These are phyloP conservation scores for Crotalaria pallida DNA, from an alignment of 306 rosid species.

Conservation along the genomic window DNA sequence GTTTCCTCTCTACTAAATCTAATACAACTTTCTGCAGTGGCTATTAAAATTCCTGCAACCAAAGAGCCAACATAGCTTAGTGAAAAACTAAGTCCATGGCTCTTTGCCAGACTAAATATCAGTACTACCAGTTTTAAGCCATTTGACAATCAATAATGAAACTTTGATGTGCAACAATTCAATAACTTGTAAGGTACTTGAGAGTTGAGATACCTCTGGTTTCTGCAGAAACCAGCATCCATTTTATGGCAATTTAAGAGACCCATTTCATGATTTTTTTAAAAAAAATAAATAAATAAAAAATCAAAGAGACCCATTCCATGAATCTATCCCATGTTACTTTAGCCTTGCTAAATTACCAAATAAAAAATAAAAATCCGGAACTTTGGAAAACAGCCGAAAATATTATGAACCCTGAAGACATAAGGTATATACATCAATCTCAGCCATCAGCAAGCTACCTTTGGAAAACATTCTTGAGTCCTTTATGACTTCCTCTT, in stretches of 20 bases:
- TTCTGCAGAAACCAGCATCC: not conserved
- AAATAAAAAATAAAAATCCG: not conserved
- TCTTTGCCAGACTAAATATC: not conserved
- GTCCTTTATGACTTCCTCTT: constrained; percentile 64
- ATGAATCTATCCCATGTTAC: not conserved
- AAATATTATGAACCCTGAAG: constrained; percentile 15
- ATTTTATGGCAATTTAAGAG: not conserved
- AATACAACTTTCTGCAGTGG: constrained; percentile 2
- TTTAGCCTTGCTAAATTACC: not conserved
- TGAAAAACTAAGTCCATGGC: constrained; percentile 2
- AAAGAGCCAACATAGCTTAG: not conserved
- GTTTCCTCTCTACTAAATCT: not conserved
- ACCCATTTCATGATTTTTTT: no score
- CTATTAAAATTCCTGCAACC: not conserved
- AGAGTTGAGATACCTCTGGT: not conserved
- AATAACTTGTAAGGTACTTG: not conserved
- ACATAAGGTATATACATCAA: not conserved
- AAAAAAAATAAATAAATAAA: no score
- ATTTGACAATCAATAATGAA: not conserved
- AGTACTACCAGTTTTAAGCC: not conserved
- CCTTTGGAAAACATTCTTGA: constrained; percentile 60
- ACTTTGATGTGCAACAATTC: not conserved
- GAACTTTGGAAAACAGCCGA: not conserved
- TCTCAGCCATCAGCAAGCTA: constrained; percentile 24
- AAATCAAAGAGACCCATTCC: not conserved